Percentiles rank a stretch among this genome's conserved stretches.
These are phyloP conservation scores for Plenodomus tracheiphilus DNA, from an alignment of 2,329 filamentous ascomycete species.

Conservation along the genomic window DNA sequence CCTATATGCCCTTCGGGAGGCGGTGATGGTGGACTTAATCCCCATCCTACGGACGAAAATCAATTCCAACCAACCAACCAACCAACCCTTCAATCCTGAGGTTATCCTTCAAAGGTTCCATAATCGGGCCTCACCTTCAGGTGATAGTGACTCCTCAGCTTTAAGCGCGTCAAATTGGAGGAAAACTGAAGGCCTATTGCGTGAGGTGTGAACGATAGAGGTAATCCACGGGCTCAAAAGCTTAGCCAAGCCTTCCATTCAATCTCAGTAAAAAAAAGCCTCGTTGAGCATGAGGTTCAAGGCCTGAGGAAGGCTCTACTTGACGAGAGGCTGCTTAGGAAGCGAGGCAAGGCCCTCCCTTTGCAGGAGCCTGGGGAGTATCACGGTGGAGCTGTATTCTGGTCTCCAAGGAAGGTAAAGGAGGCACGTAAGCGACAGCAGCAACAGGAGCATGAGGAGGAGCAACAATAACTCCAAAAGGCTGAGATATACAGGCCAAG, in stretches of 20 bases:
- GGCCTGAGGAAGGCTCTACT: slow-evolving; percentile 5
- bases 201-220: not conserved
- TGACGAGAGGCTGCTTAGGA: slow-evolving; percentile 2
- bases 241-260: not conserved
- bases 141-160: not conserved
- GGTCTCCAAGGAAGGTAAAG: slow-evolving; percentile 6
- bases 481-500: not conserved
- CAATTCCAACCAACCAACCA: too few species aligned
- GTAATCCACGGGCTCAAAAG: not conserved
- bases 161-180: not conserved
- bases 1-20: too few species aligned
- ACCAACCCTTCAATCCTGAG: not conserved
- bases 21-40: too few species aligned
- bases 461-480: slow-evolving; percentile 2
- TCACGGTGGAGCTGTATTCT: slow-evolving; percentile 7
- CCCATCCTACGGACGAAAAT: too few species aligned
- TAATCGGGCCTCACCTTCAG: not conserved
- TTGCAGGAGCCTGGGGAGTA: slow-evolving; percentile 3
- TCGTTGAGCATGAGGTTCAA: slow-evolving; percentile 5
- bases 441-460: not conserved
- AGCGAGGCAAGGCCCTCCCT: slow-evolving; percentile 4
- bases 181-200: not conserved
- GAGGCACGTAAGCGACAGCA: slow-evolving; percentile 3
- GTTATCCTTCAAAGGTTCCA: not conserved
- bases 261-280: slow-evolving; percentile 2